Base-by-base conservation (phyloP, 306 rosid species). In the Herpetospermum pedunculosum region DNA sequence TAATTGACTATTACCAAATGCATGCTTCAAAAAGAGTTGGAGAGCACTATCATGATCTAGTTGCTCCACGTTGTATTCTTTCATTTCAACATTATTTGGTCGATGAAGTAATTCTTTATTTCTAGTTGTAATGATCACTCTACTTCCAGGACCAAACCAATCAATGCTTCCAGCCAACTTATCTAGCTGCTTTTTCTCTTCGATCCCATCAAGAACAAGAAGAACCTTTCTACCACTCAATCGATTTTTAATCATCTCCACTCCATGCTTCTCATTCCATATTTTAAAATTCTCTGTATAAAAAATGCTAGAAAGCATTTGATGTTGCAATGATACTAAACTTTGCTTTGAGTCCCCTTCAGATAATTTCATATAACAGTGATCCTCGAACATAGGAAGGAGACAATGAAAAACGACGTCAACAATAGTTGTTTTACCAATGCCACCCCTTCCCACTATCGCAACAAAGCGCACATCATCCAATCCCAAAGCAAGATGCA, bases 371-470 rank as follows among this genome's bases (percentile, higher is more conserved):
- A 57, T 62, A 65, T 74, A 79, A 67, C 82, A 74, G 44, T 40
- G 2, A 52, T 52, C 11, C 6, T 74, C 47, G 9, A 43, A 18
- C 58, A 2, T 52, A 2, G 58, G 6, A n/a, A 48, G 54, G 2
- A 48, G n/a, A 8, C 54, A 48, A 48, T 74, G 28, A 26, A 38
- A 28, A 54, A 55, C 18, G 0, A 10, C 70, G 57, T 52, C n/a
- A 10, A 19, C 70, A 23, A 74, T 7, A 5, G 77, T 74, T 16
- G 77, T 74, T 48, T 74, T 74, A 40, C 77, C 70, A 1, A 79
- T 30, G 5, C 82, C 81, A 5, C 78, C 78, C 82, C 67, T 74
- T 40, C 82, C 78, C 10, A 71, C 60, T 50, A 79, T 67, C 8
- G 78, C 78, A 53, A 74, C 70, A 44, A 67, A 14, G 4, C 16